Base-by-base conservation (phyloP, 495 filamentous ascomycete genomes). In the Filosporella fistucella region DNA sequence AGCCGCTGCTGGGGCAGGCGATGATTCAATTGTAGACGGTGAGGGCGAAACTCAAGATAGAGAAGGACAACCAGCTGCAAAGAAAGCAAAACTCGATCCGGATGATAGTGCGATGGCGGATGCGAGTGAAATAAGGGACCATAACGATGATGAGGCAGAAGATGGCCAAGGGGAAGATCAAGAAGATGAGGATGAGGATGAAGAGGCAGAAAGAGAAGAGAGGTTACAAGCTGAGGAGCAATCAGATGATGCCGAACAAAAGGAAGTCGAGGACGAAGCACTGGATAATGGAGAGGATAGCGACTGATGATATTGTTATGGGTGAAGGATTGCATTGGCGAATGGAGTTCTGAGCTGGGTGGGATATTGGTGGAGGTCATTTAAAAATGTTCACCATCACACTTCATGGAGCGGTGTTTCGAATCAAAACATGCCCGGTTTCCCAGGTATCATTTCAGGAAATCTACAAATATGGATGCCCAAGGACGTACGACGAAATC, bases 241-340 rank as follows among this genome's bases (percentile, higher is more conserved):
- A 58, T 32, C 69, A 0, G 68, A 71, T 13, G 69, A 68, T 17
- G 41, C 55, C 5, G 58, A 58, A 16, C 64, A 60, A 14, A 72
- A 72, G 22, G 76, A 84, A 14, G 75, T 18, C 7, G 56, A 82
- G 47, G 76, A 85, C 53, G 81, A 86, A 57, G 80, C 80, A 13
- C 70, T 84, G 26, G 82, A 87, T 59, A 72, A 77, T 61, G 68
- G 78, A 45, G 77, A 80, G 26, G 70, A 71, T 40, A 78, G 75
- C 44, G 75, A 78, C 26, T 78, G 64, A n/a, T n/a, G n/a, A n/a
- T n/a, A n/a, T n/a, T n/a, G n/a, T n/a, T n/a, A n/a, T n/a, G n/a
- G n/a, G n/a, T n/a, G n/a, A n/a, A n/a, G n/a, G n/a, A n/a, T n/a
- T n/a, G n/a, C n/a, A n/a, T n/a, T n/a, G n/a, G n/a, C n/a, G n/a